Base-by-base conservation (phyloP, 1,284 basidiomycete species). In the Moniliella sp. region DNA sequence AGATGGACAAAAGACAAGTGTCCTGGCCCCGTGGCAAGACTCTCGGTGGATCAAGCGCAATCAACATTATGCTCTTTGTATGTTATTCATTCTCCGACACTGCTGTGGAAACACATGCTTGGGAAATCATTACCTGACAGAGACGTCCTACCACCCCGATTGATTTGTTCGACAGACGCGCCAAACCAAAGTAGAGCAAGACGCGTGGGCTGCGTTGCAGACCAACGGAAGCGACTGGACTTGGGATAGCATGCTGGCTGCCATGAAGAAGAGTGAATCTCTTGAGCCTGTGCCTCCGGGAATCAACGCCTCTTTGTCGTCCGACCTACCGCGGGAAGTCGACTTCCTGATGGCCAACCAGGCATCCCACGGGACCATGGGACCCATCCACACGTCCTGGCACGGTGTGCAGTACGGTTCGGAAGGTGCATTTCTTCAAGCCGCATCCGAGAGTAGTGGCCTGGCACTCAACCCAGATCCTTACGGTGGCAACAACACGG, bases 191-290 rank as follows among this genome's bases (percentile, higher is more conserved):
- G 30, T 50, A 48, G 16, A 50, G 48, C 45, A 13, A 18, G 39
- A 50, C 25, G 36, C 40, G 7, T 50, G 45, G 50, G 46, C 37
- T 7, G 26, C 38, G n/a, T n/a, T 38, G 12, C 35, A 48, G 7
- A 40, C 40, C 8, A 41, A 40, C 13, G 46, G 43, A 4, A 38
- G 42, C 10, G 36, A 28, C 14, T 40, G 37, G 39, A 39, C 29
- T 25, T 53, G 50, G 50, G 29, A 19, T 26, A 40, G 34, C 32
- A 9, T 53, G 2, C 25, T 38, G 2, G 25, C 32, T 8, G 42
- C 39, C 13, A 50, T 50, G 45, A 45, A 46, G 33, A 53, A 46
- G 35, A 42, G 40, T 9, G 42, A 47, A 27, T 48, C 45, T 18
- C 28, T 27, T 9, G 29, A 36, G 10, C 39, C 39, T 18, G n/a